Percentiles rank a stretch among this genome's conserved stretches.
Evolutionary conservation across 108 stramenopile species (phyloP).

Genomic region (Phaeodactylum tricornutum): DNA sequence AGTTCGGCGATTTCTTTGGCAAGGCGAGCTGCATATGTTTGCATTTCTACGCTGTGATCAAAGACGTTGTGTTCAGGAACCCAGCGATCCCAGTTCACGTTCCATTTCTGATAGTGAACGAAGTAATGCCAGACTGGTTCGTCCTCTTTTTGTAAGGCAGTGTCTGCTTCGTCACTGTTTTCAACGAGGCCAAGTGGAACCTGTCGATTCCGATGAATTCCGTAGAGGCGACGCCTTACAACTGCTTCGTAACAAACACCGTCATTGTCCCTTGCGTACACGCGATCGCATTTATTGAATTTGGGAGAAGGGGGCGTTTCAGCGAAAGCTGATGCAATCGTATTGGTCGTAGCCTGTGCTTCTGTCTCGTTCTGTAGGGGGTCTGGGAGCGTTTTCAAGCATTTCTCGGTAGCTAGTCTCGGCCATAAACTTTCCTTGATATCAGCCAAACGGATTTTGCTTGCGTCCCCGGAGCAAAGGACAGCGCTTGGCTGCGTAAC

Average conservation of each 20-base stretch:
- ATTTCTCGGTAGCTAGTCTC: no score
- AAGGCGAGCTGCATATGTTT: constrained; percentile 24
- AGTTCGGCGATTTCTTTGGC: constrained; percentile 25
- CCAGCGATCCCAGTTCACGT: constrained; percentile 79
- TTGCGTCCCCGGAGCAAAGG: no score
- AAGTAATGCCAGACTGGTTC: constrained; percentile 49
- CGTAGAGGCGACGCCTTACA: constrained; percentile 38
- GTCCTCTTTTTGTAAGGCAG: constrained; percentile 1
- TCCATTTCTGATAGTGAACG: constrained; percentile 70
- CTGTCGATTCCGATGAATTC: constrained; percentile 13
- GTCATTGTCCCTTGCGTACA: constrained; percentile 46
- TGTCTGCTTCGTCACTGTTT: constrained; percentile 16
- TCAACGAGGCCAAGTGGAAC: constrained; percentile 3
- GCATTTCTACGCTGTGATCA: constrained; percentile 21
- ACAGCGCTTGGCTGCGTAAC: no score
- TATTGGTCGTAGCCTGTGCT: no score
- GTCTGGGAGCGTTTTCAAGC: no score
- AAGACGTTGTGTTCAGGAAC: constrained; percentile 36
- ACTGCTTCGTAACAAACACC: constrained; percentile 50
- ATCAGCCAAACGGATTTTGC: no score
- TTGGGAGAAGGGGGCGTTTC: no score
- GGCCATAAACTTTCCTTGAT: no score
- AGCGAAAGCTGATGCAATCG: no score
- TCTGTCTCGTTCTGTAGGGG: no score
- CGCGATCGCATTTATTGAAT: constrained; percentile 22